Evolutionary conservation across 78 protist species (phyloP), one percentile per base, ranked within the genome.

Genomic region (Isochrysis galbana): DNA sequence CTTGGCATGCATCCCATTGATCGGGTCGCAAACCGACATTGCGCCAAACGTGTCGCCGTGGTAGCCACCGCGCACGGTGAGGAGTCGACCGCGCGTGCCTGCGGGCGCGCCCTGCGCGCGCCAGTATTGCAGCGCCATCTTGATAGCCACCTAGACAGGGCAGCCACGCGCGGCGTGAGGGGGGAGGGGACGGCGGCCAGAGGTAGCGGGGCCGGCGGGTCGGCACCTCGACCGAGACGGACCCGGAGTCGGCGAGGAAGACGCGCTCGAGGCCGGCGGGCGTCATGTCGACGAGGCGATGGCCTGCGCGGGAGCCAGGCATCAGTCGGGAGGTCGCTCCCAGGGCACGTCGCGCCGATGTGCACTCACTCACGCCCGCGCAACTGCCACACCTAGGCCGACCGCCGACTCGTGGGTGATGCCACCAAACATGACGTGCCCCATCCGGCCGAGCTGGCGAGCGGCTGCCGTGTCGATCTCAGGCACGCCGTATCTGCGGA

Each of bases 31-130:
- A 54, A 77, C 84, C 36, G 46, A 36, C 95, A 94, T 94, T 14
- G 91, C 91, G 22, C 95, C 95, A 26, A 91, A 21, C 38, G 95
- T 94, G 87, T 94, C 95, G 34, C 95, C 95, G 87, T 94, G 95
- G 93, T 94, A 94, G 51, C 78, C 34, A 78, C 48, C 84, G 69
- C 39, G 41, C 74, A 84, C 26, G 10, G 82, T 88, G 32, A 90
- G 41, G 25, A 93, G 84, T 23, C 46, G 29, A 32, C 38, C 3
- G 84, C 84, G 84, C 34, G 47, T 46, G 29, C 1, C n/a, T n/a
- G n/a, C n/a, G n/a, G n/a, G n/a, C 47, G 39, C 21, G 44, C 84
- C 84, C 47, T 32, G 44, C 44, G 41, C 91, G 89, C 77, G 89
- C 55, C 67, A 38, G 29, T 41, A 23, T 55, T 80, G 72, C n/a